A percentile compares a stretch with the other conserved stretches of the same genome.
These are phyloP conservation scores for Linderina pennispora DNA, from an alignment of 192 early-diverging fungal genomes.

Conservation along the genomic window DNA sequence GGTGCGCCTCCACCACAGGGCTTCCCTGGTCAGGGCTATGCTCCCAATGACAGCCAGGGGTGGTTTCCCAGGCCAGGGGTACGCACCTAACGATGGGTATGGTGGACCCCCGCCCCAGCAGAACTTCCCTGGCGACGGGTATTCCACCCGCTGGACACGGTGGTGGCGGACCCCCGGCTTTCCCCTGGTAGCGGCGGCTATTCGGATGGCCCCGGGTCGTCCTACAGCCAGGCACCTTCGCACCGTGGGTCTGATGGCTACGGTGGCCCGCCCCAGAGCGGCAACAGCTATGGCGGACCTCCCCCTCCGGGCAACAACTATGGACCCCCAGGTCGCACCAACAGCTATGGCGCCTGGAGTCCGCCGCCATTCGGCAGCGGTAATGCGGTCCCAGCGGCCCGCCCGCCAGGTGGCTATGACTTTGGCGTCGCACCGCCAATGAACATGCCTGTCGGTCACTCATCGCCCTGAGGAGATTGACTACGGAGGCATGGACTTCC, in stretches of 20 bases:
- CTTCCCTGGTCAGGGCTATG: constrained; percentile 19
- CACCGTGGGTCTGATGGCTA: not conserved
- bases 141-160: not conserved
- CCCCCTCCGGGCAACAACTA: no score
- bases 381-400: no score
- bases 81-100: constrained; percentile 17
- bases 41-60: constrained; percentile 15
- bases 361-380: no score
- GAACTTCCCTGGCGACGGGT: not conserved
- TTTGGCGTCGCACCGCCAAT: constrained; percentile 16
- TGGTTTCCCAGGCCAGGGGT: constrained; percentile 14
- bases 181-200: no score
- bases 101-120: constrained; percentile 2
- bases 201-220: no score
- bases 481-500: constrained; percentile 38
- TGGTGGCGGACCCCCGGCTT: not conserved
- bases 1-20: constrained; percentile 3
- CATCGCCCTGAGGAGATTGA: constrained; percentile 39
- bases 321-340: no score
- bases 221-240: no score
- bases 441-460: constrained; percentile 35
- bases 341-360: no score
- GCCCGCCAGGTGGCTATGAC: constrained; percentile 10
- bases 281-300: not conserved
- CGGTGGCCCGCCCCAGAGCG: not conserved